Conservation (phyloP, 768 basidiomycete genomes). For the Leccinum longicurvipes region DNA sequence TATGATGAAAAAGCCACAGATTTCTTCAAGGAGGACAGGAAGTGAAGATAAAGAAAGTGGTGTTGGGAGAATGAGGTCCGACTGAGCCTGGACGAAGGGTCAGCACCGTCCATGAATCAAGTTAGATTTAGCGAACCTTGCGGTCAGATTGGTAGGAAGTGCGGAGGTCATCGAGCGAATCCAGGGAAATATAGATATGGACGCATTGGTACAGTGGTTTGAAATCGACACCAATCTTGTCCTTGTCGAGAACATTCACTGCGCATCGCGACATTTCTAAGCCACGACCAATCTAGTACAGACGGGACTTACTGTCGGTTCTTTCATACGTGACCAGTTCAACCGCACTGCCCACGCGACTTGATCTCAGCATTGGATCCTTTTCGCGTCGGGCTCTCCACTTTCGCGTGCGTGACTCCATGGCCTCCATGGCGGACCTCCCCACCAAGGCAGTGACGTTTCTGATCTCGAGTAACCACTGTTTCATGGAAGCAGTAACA, state of each 20-base stretch:
- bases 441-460: constrained; percentile 87
- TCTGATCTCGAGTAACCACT: constrained; percentile 94
- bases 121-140: constrained; percentile 49
- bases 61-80: constrained; percentile 84
- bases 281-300: neutral
- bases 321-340: constrained; percentile 92
- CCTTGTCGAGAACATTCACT: constrained; percentile 94
- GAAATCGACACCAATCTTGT: constrained; percentile 86
- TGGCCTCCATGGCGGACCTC: constrained; percentile 80
- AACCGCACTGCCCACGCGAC: constrained; percentile 86
- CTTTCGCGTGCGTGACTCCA: constrained; percentile 77
- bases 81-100: constrained; percentile 73
- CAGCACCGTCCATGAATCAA: constrained; percentile 7
- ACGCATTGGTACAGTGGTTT: constrained; percentile 95
- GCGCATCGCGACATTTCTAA: constrained; percentile 8
- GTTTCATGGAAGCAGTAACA: constrained; percentile 92
- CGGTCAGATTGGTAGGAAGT: constrained; percentile 96
- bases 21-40: constrained; percentile 81
- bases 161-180: constrained; percentile 87
- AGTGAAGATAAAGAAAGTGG: constrained; percentile 67
- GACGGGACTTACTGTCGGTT: constrained; percentile 73
- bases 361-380: constrained; percentile 72
- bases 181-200: constrained; percentile 90
- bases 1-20: constrained; percentile 96
- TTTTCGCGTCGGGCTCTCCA: constrained; percentile 85